Evolutionary conservation across 1,139 yeast species (phyloP).

Genomic region (Taphrina deformans): DNA sequence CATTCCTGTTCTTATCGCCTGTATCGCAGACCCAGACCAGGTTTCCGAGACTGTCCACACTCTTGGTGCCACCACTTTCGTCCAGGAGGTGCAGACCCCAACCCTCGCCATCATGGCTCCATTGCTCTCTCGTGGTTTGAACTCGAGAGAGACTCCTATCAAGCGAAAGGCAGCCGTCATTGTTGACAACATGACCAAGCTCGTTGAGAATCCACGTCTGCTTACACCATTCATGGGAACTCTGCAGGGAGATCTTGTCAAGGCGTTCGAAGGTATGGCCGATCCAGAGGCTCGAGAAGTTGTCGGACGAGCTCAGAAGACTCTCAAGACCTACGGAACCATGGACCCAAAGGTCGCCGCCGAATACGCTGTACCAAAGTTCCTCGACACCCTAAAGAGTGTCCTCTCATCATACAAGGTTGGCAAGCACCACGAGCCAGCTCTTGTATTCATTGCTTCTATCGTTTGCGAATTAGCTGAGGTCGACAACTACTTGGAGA

Average conservation of each 20-base stretch:
- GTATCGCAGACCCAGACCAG: slow-evolving; percentile 94
- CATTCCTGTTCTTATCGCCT: slow-evolving; percentile 94
- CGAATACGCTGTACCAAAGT: slow-evolving; percentile 69
- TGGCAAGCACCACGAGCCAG: slow-evolving; percentile 71
- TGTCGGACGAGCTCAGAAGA: slow-evolving; percentile 93
- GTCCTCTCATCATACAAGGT: slow-evolving; percentile 62
- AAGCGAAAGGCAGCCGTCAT: slow-evolving; percentile 99
- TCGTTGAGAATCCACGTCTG: slow-evolving; percentile 99
- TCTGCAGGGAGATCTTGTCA: slow-evolving; percentile 92
- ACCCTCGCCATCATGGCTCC: slow-evolving; percentile 99
- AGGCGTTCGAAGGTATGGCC: slow-evolving; percentile 93
- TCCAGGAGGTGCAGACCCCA: slow-evolving; percentile 98
- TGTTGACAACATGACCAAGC: slow-evolving; percentile 99
- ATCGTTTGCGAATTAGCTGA: slow-evolving; percentile 98
- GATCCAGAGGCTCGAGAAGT: slow-evolving; percentile 99
- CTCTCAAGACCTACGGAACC: slow-evolving; percentile 98
- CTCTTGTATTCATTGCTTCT: slow-evolving; percentile 81
- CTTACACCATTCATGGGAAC: slow-evolving; percentile 98
- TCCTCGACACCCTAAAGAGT: slow-evolving; percentile 75
- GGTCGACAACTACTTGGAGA: slow-evolving; percentile 54
- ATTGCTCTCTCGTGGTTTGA: slow-evolving; percentile 97
- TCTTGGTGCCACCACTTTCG: slow-evolving; percentile 99
- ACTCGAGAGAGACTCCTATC: slow-evolving; percentile 98
- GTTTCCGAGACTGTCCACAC: slow-evolving; percentile 98
- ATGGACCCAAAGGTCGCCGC: slow-evolving; percentile 98